These are phyloP conservation scores for Ophiostoma ulmi DNA, from an alignment of 2,329 filamentous ascomycete species.

Conservation along the genomic window DNA sequence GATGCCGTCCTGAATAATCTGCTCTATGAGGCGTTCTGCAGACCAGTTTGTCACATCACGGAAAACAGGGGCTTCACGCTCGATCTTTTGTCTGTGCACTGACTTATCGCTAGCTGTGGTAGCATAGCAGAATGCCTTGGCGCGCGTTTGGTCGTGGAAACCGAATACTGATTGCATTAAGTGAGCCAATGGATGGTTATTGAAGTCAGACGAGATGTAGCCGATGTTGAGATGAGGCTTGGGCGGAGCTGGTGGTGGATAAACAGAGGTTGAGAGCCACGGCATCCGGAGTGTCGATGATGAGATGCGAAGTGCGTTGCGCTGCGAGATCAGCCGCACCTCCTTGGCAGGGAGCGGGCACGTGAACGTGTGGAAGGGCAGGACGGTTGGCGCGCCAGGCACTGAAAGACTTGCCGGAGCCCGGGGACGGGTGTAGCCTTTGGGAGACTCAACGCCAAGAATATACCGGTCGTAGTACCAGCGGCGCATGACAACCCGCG, in stretches of 20 bases:
- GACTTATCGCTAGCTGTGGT: slow-evolving; percentile 90
- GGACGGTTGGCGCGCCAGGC: slow-evolving; percentile 84
- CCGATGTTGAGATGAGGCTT: slow-evolving; percentile 81
- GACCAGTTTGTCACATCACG: slow-evolving; percentile 83
- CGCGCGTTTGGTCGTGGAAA: slow-evolving; percentile 67
- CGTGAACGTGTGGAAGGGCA: slow-evolving; percentile 97
- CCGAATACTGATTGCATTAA: slow-evolving; percentile 99
- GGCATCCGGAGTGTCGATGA: slow-evolving; percentile 79
- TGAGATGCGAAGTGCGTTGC: slow-evolving; percentile 89
- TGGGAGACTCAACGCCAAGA: slow-evolving; percentile 50
- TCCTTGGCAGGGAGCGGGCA: slow-evolving; percentile 87
- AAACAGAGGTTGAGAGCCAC: slow-evolving; percentile 79
- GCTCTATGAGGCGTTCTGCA: slow-evolving; percentile 73
- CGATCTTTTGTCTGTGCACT: slow-evolving; percentile 84
- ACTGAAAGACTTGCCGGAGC: slow-evolving; percentile 68
- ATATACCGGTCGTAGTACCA: slow-evolving; percentile 85
- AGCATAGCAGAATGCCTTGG: slow-evolving; percentile 89
- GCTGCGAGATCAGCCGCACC: slow-evolving; percentile 87
- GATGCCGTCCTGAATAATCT: slow-evolving; percentile 81
- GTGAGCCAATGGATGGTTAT: slow-evolving; percentile 94
- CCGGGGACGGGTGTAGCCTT: slow-evolving; percentile 65
- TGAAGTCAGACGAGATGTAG: slow-evolving; percentile 97
- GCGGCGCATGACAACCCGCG: slow-evolving; percentile 69
- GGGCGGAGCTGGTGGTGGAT: slow-evolving; percentile 78
- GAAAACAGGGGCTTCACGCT: slow-evolving; percentile 86